A percentile compares a stretch with the other conserved stretches of the same genome.
These are phyloP conservation scores for Psidium friedrichsthalianum DNA, from an alignment of 345 rosid species.

Conservation along the genomic window DNA sequence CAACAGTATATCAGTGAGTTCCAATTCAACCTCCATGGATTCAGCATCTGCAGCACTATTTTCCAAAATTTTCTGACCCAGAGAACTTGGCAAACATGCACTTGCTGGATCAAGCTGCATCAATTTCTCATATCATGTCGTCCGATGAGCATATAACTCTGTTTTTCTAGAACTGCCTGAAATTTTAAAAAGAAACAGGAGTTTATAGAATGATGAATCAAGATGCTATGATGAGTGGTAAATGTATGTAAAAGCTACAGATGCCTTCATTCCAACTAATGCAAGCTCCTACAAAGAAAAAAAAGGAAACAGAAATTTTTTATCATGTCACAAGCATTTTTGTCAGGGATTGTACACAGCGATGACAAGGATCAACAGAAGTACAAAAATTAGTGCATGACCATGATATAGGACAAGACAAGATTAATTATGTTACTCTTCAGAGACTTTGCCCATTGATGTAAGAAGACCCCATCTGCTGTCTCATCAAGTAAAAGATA, in stretches of 20 bases:
- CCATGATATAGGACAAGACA: neutral
- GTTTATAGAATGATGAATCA: slow-evolving; percentile 2
- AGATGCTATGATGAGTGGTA: neutral
- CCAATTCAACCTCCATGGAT: slow-evolving; percentile 43
- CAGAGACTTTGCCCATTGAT: neutral
- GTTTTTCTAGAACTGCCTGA: slow-evolving; percentile 99
- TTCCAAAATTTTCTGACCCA: slow-evolving; percentile 27
- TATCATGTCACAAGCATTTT: neutral
- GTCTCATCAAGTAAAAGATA: neutral
- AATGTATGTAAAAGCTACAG: neutral
- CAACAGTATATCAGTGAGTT: slow-evolving; percentile 61
- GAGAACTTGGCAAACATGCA: slow-evolving; percentile 51
- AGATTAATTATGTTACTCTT: neutral
- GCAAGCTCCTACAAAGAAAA: neutral
- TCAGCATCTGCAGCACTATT: slow-evolving; percentile 31
- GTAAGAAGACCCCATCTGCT: neutral
- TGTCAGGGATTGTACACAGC: neutral
- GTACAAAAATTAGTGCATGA: neutral
- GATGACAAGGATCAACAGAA: neutral
- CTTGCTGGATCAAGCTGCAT: slow-evolving; percentile 83
- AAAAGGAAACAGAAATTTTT: neutral
- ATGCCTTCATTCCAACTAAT: neutral
- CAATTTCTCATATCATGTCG: slow-evolving; percentile 94
- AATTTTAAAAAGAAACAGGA: slow-evolving; percentile 14
- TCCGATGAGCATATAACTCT: slow-evolving; percentile 95